A percentile compares a stretch with the other conserved stretches of the same genome.
Evolutionary conservation across 257 asterid species (phyloP).

Genomic region (Solanum appendiculatum): DNA sequence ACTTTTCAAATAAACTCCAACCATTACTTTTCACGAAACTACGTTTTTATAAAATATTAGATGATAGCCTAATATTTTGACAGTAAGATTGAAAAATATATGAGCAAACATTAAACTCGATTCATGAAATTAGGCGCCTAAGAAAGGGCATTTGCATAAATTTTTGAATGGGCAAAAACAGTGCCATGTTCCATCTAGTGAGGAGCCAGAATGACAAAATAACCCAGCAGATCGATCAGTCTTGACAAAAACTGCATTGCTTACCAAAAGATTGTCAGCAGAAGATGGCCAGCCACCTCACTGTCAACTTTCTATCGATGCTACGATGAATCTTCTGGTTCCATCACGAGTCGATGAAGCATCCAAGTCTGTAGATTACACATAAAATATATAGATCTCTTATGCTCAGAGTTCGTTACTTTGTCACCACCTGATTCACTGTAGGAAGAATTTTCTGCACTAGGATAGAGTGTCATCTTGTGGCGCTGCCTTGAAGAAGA

Average conservation of each 20-base stretch:
- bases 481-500: slow-evolving; percentile 69
- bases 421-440: background rate
- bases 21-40: too few species aligned
- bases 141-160: too few species aligned
- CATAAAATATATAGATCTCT: background rate
- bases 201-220: background rate
- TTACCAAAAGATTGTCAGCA: background rate
- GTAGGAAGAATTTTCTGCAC: background rate
- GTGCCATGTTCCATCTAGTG: background rate
- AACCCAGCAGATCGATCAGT: background rate
- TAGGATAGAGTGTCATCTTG: slow-evolving; percentile 18
- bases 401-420: background rate
- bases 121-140: too few species aligned
- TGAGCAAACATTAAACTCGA: too few species aligned
- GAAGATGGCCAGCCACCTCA: background rate
- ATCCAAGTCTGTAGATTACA: background rate
- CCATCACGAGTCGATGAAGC: background rate
- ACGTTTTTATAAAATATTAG: too few species aligned
- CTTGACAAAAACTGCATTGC: background rate
- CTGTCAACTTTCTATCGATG: background rate
- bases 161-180: background rate
- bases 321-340: background rate
- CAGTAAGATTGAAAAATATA: too few species aligned
- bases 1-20: too few species aligned
- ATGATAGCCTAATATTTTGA: too few species aligned